Conservation (phyloP, 495 filamentous ascomycete species). For the Podospora appendiculata region DNA sequence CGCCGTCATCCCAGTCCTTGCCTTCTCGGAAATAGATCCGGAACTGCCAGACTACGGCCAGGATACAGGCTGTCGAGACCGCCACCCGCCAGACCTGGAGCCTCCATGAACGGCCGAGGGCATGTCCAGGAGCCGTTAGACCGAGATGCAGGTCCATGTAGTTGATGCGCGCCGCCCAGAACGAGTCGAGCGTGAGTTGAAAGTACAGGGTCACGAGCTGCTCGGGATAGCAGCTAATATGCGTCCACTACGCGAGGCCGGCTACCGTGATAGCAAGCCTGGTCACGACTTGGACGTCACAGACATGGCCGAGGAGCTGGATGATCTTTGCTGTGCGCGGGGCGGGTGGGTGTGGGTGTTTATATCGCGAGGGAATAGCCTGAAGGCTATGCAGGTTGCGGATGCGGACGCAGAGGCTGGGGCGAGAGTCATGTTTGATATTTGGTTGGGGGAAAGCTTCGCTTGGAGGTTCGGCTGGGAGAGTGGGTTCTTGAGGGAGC, state of each 20-base stretch:
- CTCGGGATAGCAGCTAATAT: conserved; percentile 1
- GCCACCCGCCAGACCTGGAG: not conserved
- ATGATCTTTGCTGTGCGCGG: not conserved
- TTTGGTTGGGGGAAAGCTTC: no score
- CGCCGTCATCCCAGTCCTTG: not conserved
- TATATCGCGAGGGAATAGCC: not conserved
- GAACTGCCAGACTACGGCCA: not conserved
- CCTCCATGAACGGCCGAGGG: not conserved
- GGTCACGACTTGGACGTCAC: conserved; percentile 1
- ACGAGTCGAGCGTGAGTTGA: not conserved
- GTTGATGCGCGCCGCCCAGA: conserved; percentile 1
- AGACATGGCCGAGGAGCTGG: not conserved
- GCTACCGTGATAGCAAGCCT: not conserved
- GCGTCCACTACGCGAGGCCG: not conserved
- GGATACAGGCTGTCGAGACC: not conserved
- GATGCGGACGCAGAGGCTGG: no score
- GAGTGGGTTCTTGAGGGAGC: no score
- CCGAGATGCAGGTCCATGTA: not conserved
- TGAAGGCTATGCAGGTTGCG: not conserved
- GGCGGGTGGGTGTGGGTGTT: not conserved
- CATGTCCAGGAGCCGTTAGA: not conserved
- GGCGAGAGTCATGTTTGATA: no score
- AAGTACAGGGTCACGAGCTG: not conserved
- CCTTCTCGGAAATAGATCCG: not conserved
- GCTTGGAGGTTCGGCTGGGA: no score